Base-by-base conservation (phyloP, 805 yeast species). In the Wickerhamiella kurtzmanii region DNA sequence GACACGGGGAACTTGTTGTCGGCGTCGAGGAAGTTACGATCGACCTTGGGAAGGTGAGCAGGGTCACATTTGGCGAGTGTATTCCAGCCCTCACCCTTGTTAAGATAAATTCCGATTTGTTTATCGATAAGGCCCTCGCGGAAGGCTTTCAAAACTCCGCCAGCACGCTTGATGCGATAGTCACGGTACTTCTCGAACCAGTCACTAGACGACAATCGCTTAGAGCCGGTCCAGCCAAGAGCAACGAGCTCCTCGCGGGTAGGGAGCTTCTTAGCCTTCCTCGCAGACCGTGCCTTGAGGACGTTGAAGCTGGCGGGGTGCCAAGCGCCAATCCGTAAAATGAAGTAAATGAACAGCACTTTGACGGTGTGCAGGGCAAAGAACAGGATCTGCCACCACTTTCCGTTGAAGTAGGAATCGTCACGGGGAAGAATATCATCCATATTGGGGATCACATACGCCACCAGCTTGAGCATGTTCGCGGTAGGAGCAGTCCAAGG, bases 171-270 rank as follows among this genome's bases (percentile, higher is more conserved):
- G 60, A 82, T 75, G 57, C 73, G 72, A 55, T 65, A 66, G 44
- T 79, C 76, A 57, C 89, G 77, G 70, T 77, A 81, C 57, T 66
- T 71, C 51, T 78, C 81, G 57, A 75, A 75, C 72, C 80, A 89
- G 52, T 77, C 86, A 37, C 76, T 81, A 22, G 76, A 66, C 18
- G 80, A 72, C 13, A 81, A 81, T 55, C 79, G 79, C 63, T 79
- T 81, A 20, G 92, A 74, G 46, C 96, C 95, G n/a, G 96, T 86
- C 97, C 97, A 92, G 43, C 97, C 97, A 54, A 88, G 67, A 3
- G 65, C 64, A 32, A 77, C 54, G 56, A 88, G 72, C 49, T 74
- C 69, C 16, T 80, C 85, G 50, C 69, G 69, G 44, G 74, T 67
- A 42, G 53, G 51, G 16, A 22, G 6, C 17, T 3, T 3, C 18